These are phyloP conservation scores for Aspergillus quadrilineatus DNA, from an alignment of 2,329 filamentous ascomycete species.

Conservation along the genomic window DNA sequence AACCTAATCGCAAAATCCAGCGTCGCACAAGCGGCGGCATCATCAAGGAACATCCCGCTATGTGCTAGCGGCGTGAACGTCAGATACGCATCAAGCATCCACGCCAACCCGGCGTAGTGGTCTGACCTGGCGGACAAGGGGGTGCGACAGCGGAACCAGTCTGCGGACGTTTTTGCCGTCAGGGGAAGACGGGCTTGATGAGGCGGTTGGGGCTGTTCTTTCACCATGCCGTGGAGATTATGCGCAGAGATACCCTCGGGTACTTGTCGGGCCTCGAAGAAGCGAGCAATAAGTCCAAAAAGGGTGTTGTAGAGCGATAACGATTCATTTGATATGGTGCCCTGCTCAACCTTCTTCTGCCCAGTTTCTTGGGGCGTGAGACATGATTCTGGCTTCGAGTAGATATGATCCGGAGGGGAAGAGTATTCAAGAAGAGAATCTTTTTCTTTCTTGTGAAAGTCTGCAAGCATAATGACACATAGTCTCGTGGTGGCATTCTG, in stretches of 20 bases:
- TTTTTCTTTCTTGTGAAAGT: neutral
- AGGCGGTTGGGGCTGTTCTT: neutral
- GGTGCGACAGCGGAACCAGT: constrained; percentile 7
- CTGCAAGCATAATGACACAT: neutral
- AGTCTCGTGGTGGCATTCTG: constrained; percentile 2
- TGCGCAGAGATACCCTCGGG: constrained; percentile 5
- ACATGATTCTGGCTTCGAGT: neutral
- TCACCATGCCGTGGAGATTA: constrained; percentile 7
- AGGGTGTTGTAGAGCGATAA: neutral
- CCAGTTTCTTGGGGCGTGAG: neutral
- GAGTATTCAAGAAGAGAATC: neutral
- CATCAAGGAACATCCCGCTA: constrained; percentile 19
- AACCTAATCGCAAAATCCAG: constrained; percentile 54
- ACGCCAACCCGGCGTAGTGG: constrained; percentile 2
- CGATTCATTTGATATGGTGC: neutral
- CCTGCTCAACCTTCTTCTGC: neutral
- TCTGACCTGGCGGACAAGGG: neutral
- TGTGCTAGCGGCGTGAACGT: constrained; percentile 30
- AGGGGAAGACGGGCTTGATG: neutral
- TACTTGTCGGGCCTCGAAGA: constrained; percentile 6
- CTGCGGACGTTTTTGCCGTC: constrained; percentile 5
- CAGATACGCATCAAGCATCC: constrained; percentile 11
- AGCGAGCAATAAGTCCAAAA: neutral
- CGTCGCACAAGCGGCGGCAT: constrained; percentile 46
- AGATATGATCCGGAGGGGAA: neutral